Conservation (phyloP, 2,329 filamentous ascomycete species). For the Trichoderma sp. region DNA sequence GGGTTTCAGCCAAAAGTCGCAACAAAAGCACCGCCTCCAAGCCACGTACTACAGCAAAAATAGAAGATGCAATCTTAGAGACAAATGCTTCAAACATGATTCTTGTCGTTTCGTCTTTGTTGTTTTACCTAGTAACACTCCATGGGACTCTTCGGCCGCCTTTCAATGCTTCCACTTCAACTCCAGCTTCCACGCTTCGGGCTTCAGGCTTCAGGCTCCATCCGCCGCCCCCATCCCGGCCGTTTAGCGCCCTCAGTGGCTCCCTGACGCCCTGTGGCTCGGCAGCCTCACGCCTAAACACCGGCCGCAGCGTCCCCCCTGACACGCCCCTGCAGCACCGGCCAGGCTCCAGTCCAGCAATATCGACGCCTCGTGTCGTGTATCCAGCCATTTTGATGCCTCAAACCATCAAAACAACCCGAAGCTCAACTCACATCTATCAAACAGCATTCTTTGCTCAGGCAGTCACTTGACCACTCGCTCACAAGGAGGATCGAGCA, state of each 20-base stretch:
- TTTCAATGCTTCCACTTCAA: background rate
- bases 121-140: too few species aligned
- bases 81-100: too few species aligned
- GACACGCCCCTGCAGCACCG: constrained; percentile 7
- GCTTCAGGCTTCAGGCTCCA: background rate
- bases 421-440: background rate
- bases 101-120: too few species aligned
- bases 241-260: constrained; percentile 12
- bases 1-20: too few species aligned
- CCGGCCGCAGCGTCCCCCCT: constrained; percentile 21
- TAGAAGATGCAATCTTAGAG: too few species aligned
- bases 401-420: background rate
- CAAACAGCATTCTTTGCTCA: background rate
- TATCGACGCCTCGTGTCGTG: background rate
- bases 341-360: background rate
- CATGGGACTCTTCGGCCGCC: too few species aligned
- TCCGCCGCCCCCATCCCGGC: background rate
- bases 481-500: background rate
- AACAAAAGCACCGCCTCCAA: too few species aligned
- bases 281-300: constrained; percentile 27
- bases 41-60: too few species aligned
- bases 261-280: background rate
- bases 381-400: constrained; percentile 6
- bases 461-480: background rate
- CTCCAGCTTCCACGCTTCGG: background rate